Evolutionary conservation across 2,329 filamentous ascomycete genomes (phyloP), one percentile per base, ranked within the genome.

Genomic region (Emmonsiellopsis sp.): DNA sequence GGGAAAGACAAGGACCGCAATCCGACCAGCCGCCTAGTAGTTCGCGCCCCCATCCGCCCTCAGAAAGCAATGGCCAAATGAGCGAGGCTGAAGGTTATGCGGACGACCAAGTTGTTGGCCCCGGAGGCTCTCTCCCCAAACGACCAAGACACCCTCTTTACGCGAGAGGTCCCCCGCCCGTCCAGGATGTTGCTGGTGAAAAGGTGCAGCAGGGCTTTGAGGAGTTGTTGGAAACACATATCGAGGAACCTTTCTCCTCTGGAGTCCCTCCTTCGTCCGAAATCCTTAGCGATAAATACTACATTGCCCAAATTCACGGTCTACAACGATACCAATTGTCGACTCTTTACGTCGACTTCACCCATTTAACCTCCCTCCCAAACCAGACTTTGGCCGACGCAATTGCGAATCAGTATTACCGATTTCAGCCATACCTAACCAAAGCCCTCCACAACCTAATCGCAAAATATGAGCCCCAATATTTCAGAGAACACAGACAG

Each of bases 401-500:
- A 49, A 86, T 97, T 57, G 86, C 90, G 60, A 85, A 84, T 62
- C 87, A 94, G 65, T 97, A 96, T 76, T 97, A 96, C 71, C 88
- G 93, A 60, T 95, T 95, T 68, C 79, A 94, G 27, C 93, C 93
- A 2, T 98, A 93, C 68, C 81, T 98, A 63, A 89, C 87, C 21
- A 83, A 87, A 58, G 91, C 86, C 31, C 76, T 98, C 43, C 90
- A 98, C 73, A 94, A 90, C 64, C 83, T 95, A 71, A 94, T 98
- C 62, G 86, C 88, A 60, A 95, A 95, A 73, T 86, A 96, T 72
- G 92, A 96, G 69, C 88, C 93, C 5, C 81, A 87, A 66, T 98
- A 97, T 74, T 97, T 95, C 74, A 82, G 88, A 62, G 87, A 94
- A 65, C 92, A 97, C 74, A 83, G 89, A 51, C 90, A 95, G 68